These are phyloP conservation scores for Mycena latifolia DNA, from an alignment of 768 basidiomycete species.

Conservation along the genomic window DNA sequence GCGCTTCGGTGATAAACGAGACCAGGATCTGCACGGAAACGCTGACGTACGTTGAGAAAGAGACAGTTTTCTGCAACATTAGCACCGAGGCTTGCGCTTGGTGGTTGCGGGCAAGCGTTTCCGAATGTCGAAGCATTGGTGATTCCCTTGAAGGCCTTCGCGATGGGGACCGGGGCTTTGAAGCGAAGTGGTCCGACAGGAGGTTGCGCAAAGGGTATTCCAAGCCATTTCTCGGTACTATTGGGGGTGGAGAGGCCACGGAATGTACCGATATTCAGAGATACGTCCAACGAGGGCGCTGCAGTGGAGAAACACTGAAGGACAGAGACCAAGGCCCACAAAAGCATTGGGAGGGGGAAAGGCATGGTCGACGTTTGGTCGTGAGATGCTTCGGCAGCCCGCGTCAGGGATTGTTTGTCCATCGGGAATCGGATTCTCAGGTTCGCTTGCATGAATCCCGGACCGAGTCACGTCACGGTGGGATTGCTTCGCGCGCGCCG, in stretches of 20 bases:
- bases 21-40: conserved; percentile 33
- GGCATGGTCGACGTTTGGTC: conserved; percentile 10
- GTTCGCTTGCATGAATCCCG: too few relatives aligned
- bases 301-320: not conserved
- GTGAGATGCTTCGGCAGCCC: too few relatives aligned
- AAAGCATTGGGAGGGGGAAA: not conserved
- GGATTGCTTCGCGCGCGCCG: too few relatives aligned
- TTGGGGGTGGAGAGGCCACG: conserved; percentile 57
- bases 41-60: conserved; percentile 29
- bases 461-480: too few relatives aligned
- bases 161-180: conserved; percentile 63
- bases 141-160: conserved; percentile 43
- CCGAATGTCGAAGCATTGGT: conserved; percentile 63
- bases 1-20: not conserved
- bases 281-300: conserved; percentile 48
- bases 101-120: conserved; percentile 67
- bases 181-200: conserved; percentile 70
- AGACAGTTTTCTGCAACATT: conserved; percentile 66
- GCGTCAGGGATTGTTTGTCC: too few relatives aligned
- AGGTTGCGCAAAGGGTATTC: conserved; percentile 70
- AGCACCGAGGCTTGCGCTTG: conserved; percentile 51
- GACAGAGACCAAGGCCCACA: not conserved
- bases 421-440: too few relatives aligned
- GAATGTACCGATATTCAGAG: conserved; percentile 58
- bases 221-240: conserved; percentile 69